A percentile compares a stretch with the other conserved stretches of the same genome.
Conservation (phyloP, 306 rosid species). For the Albizia julibrissin region DNA sequence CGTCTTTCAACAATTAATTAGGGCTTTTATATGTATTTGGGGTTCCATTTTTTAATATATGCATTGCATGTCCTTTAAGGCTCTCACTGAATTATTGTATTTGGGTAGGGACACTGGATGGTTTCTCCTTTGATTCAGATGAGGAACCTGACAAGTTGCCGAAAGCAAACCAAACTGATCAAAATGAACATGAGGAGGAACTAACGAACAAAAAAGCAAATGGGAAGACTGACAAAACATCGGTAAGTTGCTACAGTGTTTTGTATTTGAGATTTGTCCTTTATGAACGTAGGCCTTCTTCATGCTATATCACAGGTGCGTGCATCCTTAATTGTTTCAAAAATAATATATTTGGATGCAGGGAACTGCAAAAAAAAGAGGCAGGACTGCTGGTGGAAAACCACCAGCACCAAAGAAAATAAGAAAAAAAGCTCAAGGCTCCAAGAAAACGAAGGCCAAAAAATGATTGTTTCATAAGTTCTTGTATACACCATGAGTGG, state of each 20-base stretch:
- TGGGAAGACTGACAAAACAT: conserved; percentile 66
- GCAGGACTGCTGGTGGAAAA: conserved; percentile 69
- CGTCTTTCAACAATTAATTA: conserved; percentile 21
- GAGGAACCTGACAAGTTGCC: conserved; percentile 74
- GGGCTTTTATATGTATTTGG: conserved; percentile 26
- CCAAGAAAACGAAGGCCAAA: conserved; percentile 72
- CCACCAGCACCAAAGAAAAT: conserved; percentile 65
- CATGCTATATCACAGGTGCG: neutral
- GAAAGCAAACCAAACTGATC: conserved; percentile 57
- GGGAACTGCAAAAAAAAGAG: conserved; percentile 75
- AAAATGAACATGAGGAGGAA: conserved; percentile 57
- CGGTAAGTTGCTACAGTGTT: conserved; percentile 50
- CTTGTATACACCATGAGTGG: conserved; percentile 14
- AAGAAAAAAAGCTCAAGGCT: conserved; percentile 64
- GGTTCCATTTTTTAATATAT: conserved; percentile 5
- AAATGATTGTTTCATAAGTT: conserved; percentile 45
- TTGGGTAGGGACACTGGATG: conserved; percentile 87
- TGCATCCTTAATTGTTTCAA: conserved; percentile 15
- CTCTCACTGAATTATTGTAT: conserved; percentile 28
- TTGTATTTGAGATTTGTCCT: conserved; percentile 18
- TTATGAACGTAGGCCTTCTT: conserved; percentile 15
- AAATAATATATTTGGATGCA: conserved; percentile 41
- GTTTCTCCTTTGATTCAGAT: conserved; percentile 93
- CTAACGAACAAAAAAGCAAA: conserved; percentile 51
- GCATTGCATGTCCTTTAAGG: conserved; percentile 17